phyloP scores from a whole-genome alignment of 768 basidiomycete genomes.

The Plicaturopsis crispa region DNA sequence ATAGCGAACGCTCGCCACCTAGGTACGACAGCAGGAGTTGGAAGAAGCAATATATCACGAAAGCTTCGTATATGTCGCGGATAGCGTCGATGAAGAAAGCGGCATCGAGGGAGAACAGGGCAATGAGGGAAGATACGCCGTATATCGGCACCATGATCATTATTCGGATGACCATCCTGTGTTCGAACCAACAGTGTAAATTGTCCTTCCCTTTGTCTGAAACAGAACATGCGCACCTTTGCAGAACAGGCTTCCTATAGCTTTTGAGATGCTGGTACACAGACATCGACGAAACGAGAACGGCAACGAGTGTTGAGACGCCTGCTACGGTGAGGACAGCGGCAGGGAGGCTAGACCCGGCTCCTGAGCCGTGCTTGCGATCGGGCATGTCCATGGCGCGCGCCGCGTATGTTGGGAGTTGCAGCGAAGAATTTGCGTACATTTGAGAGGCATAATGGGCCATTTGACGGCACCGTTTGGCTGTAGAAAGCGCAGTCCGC shows the following conservation, averaged over 20 bases:
- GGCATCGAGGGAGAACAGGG: conserved; percentile 87
- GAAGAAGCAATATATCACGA: conserved; percentile 93
- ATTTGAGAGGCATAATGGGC: no score
- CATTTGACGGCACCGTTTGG: no score
- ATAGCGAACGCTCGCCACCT: conserved; percentile 88
- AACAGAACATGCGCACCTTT: conserved; percentile 43
- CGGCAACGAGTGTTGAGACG: conserved; percentile 59
- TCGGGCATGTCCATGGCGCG: no score
- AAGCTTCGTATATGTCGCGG: conserved; percentile 96
- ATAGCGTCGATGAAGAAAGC: conserved; percentile 96
- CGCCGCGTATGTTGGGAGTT: no score
- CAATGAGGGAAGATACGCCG: conserved; percentile 83
- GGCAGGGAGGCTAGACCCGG: conserved; percentile 53
- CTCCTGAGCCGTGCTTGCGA: conserved; percentile 27
- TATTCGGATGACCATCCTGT: conserved; percentile 86
- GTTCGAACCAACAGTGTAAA: conserved; percentile 6
- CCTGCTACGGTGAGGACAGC: conserved; percentile 57
- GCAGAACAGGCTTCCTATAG: conserved; percentile 75
- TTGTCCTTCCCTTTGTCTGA: not conserved
- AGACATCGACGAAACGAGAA: conserved; percentile 62
- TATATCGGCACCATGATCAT: conserved; percentile 98
- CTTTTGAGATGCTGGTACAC: conserved; percentile 81
- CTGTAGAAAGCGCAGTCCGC: no score
- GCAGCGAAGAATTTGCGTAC: no score
- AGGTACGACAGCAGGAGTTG: conserved; percentile 73